A percentile compares a stretch with the other conserved stretches of the same genome.
Evolutionary conservation across 2,329 filamentous ascomycete species (phyloP).

Genomic region (Ophiocordyceps unilateralis): DNA sequence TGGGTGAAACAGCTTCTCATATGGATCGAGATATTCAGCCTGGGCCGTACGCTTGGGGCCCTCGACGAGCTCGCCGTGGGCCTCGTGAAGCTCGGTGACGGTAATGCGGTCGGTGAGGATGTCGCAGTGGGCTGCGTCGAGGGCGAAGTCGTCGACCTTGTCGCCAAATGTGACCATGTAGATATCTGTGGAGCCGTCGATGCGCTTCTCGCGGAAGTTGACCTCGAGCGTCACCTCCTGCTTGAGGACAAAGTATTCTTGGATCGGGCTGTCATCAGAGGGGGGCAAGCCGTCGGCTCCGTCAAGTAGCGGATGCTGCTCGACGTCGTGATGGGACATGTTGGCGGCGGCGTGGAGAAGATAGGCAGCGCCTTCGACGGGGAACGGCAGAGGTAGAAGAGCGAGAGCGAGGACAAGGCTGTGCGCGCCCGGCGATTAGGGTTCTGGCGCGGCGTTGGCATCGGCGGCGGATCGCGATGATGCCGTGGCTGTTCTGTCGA

Average conservation of each 20-base stretch:
- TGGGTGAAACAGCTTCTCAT: slow-evolving; percentile 45
- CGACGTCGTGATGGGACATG: not conserved
- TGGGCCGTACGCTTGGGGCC: slow-evolving; percentile 22
- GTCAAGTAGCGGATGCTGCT: no score
- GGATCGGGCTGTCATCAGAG: no score
- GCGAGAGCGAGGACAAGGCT: not conserved
- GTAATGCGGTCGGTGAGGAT: slow-evolving; percentile 37
- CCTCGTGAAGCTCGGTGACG: slow-evolving; percentile 24
- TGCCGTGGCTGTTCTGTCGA: not conserved
- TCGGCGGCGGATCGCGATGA: not conserved
- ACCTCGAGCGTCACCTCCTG: slow-evolving; percentile 84
- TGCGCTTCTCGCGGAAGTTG: slow-evolving; percentile 58
- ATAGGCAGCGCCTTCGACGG: no score
- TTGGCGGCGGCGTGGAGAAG: not conserved
- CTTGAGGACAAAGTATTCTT: slow-evolving; percentile 41
- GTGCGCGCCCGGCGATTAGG: not conserved
- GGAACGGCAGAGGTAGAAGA: not conserved
- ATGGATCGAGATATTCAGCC: slow-evolving; percentile 43
- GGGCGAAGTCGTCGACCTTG: slow-evolving; percentile 37
- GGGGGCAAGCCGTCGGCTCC: no score
- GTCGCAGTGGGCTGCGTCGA: slow-evolving; percentile 45
- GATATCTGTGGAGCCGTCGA: slow-evolving; percentile 69
- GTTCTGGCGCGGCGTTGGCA: not conserved
- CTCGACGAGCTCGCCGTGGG: slow-evolving; percentile 16
- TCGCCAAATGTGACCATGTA: slow-evolving; percentile 50